These are phyloP conservation scores for Vitellaria paradoxa DNA, from an alignment of 179 eudicot species.

Conservation along the genomic window DNA sequence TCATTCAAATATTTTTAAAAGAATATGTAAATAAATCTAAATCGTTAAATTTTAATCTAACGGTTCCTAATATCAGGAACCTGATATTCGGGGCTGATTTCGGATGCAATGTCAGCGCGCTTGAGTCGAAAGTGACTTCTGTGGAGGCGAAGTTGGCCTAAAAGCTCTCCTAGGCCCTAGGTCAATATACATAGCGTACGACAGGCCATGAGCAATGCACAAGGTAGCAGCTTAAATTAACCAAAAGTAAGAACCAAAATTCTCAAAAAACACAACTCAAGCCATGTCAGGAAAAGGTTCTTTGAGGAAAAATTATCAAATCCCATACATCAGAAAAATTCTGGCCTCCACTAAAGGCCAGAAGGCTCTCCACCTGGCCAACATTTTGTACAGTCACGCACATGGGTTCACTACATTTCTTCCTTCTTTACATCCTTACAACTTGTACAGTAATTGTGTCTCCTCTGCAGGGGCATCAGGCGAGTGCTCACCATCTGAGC, in stretches of 20 bases:
- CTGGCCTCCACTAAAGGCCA: constrained; percentile 40
- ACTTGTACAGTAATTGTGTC: constrained; percentile 21
- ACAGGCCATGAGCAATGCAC: too few species aligned
- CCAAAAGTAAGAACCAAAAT: neutral
- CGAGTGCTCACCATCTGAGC: constrained; percentile 52
- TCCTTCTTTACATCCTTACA: constrained; percentile 27
- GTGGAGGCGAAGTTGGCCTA: too few species aligned
- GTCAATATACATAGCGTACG: too few species aligned
- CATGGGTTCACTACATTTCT: constrained; percentile 17
- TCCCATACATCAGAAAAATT: constrained; percentile 29
- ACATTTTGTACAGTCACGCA: constrained; percentile 52
- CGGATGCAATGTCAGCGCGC: too few species aligned
- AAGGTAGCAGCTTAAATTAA: neutral
- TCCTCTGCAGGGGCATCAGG: constrained; percentile 37
- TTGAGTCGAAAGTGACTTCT: too few species aligned
- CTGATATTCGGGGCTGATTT: too few species aligned
- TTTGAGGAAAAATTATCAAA: constrained; percentile 9
- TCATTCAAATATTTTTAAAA: too few species aligned
- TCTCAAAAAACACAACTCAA: neutral
- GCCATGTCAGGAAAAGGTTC: neutral
- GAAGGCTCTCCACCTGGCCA: constrained; percentile 44
- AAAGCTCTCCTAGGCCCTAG: too few species aligned
- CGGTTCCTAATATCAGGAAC: too few species aligned
- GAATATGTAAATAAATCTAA: too few species aligned
- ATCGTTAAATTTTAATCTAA: too few species aligned